These are phyloP conservation scores for Aspergillus puulaauensis DNA, from an alignment of 2,329 filamentous ascomycete genomes.

Conservation along the genomic window DNA sequence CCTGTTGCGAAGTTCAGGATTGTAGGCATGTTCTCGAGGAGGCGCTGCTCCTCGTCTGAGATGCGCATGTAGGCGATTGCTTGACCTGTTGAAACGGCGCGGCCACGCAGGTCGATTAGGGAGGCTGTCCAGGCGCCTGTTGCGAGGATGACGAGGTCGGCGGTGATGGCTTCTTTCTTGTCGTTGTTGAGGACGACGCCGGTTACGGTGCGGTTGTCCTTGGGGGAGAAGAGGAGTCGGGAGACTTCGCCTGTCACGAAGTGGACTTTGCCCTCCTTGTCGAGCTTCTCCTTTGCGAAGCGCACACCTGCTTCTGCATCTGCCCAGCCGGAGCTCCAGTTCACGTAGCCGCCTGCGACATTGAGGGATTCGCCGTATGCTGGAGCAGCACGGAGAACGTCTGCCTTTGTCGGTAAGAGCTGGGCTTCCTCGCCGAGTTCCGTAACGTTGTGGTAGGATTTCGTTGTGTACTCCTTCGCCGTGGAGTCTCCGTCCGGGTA, in stretches of 20 bases:
- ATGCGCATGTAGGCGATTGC: conserved; percentile 75
- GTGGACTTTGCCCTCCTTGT: conserved; percentile 34
- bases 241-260: conserved; percentile 39
- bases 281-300: conserved; percentile 39
- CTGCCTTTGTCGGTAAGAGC: conserved; percentile 32
- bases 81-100: conserved; percentile 79
- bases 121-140: conserved; percentile 83
- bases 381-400: conserved; percentile 35
- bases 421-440: conserved; percentile 34
- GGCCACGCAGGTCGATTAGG: conserved; percentile 74
- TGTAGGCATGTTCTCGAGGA: conserved; percentile 67
- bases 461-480: conserved; percentile 36
- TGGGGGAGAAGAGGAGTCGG: conserved; percentile 29
- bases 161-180: conserved; percentile 53
- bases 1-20: conserved; percentile 50
- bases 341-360: conserved; percentile 45
- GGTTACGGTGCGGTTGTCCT: conserved; percentile 21
- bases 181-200: conserved; percentile 51
- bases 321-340: conserved; percentile 48
- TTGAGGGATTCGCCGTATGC: conserved; percentile 34
- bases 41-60: conserved; percentile 66
- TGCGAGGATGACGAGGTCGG: conserved; percentile 75
- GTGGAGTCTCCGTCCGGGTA: conserved; percentile 32
- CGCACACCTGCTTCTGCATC: conserved; percentile 43
- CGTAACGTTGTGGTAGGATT: conserved; percentile 44